Percentiles rank a stretch among this genome's conserved stretches.
phyloP scores from a whole-genome alignment of 805 yeast genomes.

The Pachysolen tannophilus region DNA sequence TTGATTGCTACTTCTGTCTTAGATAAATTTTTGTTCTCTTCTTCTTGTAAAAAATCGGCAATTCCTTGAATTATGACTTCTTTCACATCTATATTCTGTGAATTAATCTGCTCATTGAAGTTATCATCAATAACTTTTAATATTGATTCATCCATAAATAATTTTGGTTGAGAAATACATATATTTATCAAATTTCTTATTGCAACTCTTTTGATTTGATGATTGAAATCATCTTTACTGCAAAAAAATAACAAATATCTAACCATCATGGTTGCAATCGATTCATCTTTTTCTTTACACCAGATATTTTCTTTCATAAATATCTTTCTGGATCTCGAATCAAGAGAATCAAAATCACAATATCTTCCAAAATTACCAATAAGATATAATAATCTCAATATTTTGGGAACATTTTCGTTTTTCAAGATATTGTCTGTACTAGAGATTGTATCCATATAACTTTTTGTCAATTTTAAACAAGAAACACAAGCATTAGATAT shows the following conservation, averaged over 20 bases:
- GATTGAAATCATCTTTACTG: constrained; percentile 27
- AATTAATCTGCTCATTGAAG: constrained; percentile 27
- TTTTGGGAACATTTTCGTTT: constrained; percentile 31
- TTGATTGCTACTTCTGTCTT: constrained; percentile 22
- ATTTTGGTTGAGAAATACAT: constrained; percentile 54
- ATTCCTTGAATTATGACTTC: constrained; percentile 50
- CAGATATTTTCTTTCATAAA: constrained; percentile 33
- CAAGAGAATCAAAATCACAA: constrained; percentile 50
- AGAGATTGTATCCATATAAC: constrained; percentile 28
- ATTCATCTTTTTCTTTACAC: constrained; percentile 41
- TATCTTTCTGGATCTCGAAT: no score
- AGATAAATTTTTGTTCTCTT: constrained; percentile 38
- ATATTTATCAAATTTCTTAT: constrained; percentile 49
- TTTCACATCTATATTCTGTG: no score
- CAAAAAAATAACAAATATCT: constrained; percentile 51
- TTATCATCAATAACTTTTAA: constrained; percentile 44
- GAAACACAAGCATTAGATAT: constrained; percentile 59
- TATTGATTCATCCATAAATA: constrained; percentile 54
- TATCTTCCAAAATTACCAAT: constrained; percentile 66
- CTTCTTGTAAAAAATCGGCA: constrained; percentile 46
- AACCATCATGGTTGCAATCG: constrained; percentile 48
- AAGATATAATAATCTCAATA: constrained; percentile 51
- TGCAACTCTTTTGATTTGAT: constrained; percentile 38
- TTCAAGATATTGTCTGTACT: constrained; percentile 11
- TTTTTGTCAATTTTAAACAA: constrained; percentile 42